Base-by-base conservation (phyloP, 2,329 filamentous ascomycete genomes). In the Scortechinia acanthostroma region DNA sequence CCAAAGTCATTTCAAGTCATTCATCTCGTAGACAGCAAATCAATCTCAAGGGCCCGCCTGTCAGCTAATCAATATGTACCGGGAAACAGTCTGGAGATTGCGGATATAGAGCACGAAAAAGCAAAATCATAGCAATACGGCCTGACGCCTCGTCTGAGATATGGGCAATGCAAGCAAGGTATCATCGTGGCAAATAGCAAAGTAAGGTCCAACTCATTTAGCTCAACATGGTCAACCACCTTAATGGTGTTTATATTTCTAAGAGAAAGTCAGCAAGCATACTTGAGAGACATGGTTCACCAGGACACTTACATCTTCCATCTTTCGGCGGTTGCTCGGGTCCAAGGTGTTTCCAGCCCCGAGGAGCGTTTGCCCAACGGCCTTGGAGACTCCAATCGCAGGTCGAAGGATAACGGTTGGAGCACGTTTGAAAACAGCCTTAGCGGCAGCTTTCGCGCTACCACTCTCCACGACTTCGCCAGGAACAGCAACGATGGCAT, bases 401-500 rank as follows among this genome's bases (percentile, higher is more conserved):
- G 93, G 93, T 46, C 91, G 73, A 53, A 98, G 79, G 44, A 98
- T 86, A 17, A 97, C 88, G 0, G 91, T 96, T n/a, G 93, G 93
- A 22, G 91, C 90, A 53, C 88, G 80, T 60, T 77, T 84, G 49
- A 84, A 74, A 16, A 98, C 81, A 1, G 86, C 91, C 55, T 72
- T 81, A 14, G 89, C 88, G 1, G 87, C 89, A 2, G 88, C 89
- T 35, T 82, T 79, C 1, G 91, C 91, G 48, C 80, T 90, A 19
- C 81, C 78, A 55, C 86, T 90, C 56, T 96, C 90, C 72, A 95
- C 84, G 1, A 95, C 79, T 59, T 97, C 91, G 0, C 86, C 88
- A 1, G 93, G 91, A 21, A 98, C 88, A 1, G 91, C 93, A 54
- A 98, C 91, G 47, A 98, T 89, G 6, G 91, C 93, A 64, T 98